Evolutionary conservation across 2,329 filamentous ascomycete species (phyloP), one percentile per base, ranked within the genome.

Genomic region (Pseudogymnoascus sp.): DNA sequence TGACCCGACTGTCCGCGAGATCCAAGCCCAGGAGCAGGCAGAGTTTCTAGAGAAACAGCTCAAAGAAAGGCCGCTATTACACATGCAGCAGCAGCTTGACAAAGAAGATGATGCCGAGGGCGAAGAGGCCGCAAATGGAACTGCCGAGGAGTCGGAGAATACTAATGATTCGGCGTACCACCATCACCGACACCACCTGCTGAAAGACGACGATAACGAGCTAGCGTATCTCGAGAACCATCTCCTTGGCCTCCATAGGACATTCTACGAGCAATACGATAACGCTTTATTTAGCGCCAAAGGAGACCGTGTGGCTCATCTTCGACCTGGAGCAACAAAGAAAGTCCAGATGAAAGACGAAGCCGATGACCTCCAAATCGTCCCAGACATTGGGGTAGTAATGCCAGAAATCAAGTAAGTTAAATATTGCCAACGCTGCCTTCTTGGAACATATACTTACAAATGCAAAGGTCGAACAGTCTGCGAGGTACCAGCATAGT

Each of bases 71-170:
- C 95, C 95, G 0, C 77, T 99, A 29, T 78, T 96, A n/a, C 91
- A 95, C 72, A 89, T 96, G 77, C 95, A 99, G 75, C 90, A 96
- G 70, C 83, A 92, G 73, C 82, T 97, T 21, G 95, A 99, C 71
- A 90, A 91, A 69, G 90, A 92, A 70, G 90, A 93, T 68, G 87
- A 91, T 42, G 81, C 83, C 38, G 77, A 72, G 53, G 70, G 79
- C 19, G 77, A 76, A 59, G 76, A 75, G 68, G 69, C 66, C 56
- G 71, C 59, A 61, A 73, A 75, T 67, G 26, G 67, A 64, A 56
- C 62, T 37, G 68, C 72, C 10, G 65, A 72, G 64, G 65, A 74
- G 72, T 61, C 64, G 40, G 72, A 73, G 29, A 77, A 80, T 63
- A 74, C 76, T 13, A 74, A 77, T 42, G 65, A 72, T 4, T 37